phyloP scores from a whole-genome alignment of 768 basidiomycete genomes.

The Leccinum disarticulatum region DNA sequence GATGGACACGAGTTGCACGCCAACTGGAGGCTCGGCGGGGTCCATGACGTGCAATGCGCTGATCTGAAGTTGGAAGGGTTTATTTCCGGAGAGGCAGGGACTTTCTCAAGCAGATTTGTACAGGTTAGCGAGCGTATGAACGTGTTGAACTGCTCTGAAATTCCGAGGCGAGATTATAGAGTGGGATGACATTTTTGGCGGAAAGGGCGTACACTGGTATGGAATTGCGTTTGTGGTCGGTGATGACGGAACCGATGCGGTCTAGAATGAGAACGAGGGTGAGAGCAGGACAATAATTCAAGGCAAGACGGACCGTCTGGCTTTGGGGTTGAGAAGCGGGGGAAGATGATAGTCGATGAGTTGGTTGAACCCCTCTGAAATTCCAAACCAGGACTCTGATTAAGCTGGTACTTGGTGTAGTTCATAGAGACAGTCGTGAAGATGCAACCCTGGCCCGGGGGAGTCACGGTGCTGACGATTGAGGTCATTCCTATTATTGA shows the following conservation, averaged over 20 bases:
- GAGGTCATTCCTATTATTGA: slow-evolving; percentile 80
- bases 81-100: slow-evolving; percentile 71
- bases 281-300: background rate
- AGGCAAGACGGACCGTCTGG: slow-evolving; percentile 56
- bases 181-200: slow-evolving; percentile 58
- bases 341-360: slow-evolving; percentile 74
- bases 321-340: slow-evolving; percentile 63
- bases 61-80: slow-evolving; percentile 65
- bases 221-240: slow-evolving; percentile 67
- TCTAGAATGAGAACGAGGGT: slow-evolving; percentile 43
- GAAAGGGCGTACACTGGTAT: slow-evolving; percentile 61
- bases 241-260: slow-evolving; percentile 63
- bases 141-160: slow-evolving; percentile 57
- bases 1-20: slow-evolving; percentile 76
- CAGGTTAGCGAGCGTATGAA: slow-evolving; percentile 69
- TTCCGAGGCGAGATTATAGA: slow-evolving; percentile 63
- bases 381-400: slow-evolving; percentile 90
- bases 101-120: slow-evolving; percentile 79
- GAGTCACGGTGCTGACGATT: slow-evolving; percentile 62
- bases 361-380: slow-evolving; percentile 53
- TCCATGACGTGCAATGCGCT: slow-evolving; percentile 68
- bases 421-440: slow-evolving; percentile 84
- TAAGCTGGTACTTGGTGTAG: slow-evolving; percentile 73
- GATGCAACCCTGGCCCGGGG: slow-evolving; percentile 46
- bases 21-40: slow-evolving; percentile 62